Percentiles rank a stretch among this genome's conserved stretches.
phyloP scores from a whole-genome alignment of 306 rosid genomes.

The Cyclanthera cordifolia region DNA sequence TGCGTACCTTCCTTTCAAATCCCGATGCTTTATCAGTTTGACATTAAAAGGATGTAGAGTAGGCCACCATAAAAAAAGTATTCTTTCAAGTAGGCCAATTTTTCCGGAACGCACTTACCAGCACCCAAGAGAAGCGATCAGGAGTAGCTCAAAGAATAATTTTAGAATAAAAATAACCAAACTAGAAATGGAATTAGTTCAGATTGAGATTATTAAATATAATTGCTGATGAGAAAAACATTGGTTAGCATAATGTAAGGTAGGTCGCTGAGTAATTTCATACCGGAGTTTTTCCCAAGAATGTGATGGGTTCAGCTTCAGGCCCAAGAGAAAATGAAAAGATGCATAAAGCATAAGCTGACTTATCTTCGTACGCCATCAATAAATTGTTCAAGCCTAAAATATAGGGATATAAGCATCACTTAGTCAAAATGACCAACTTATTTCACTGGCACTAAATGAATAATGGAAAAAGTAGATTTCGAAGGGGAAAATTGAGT shows the following conservation, averaged over 20 bases:
- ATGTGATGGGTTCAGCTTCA: conserved; percentile 54
- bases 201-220: neutral
- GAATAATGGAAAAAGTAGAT: neutral
- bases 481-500: conserved; percentile 6
- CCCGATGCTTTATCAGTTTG: too few relatives aligned
- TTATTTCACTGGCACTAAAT: conserved; percentile 11
- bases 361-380: conserved; percentile 88
- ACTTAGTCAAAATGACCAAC: neutral
- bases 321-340: conserved; percentile 72
- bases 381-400: conserved; percentile 84
- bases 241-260: neutral
- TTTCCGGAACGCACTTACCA: too few relatives aligned
- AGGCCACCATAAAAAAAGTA: too few relatives aligned
- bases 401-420: conserved; percentile 15
- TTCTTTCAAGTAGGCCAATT: too few relatives aligned
- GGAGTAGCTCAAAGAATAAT: neutral
- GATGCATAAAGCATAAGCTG: conserved; percentile 76
- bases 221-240: neutral
- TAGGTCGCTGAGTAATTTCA: neutral
- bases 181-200: neutral
- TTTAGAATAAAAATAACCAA: neutral
- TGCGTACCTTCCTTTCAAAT: too few relatives aligned
- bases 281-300: conserved; percentile 83
- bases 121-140: too few relatives aligned
- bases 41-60: too few relatives aligned